These are phyloP conservation scores for Phaeotremella fagi DNA, from an alignment of 768 basidiomycete species.

Conservation along the genomic window DNA sequence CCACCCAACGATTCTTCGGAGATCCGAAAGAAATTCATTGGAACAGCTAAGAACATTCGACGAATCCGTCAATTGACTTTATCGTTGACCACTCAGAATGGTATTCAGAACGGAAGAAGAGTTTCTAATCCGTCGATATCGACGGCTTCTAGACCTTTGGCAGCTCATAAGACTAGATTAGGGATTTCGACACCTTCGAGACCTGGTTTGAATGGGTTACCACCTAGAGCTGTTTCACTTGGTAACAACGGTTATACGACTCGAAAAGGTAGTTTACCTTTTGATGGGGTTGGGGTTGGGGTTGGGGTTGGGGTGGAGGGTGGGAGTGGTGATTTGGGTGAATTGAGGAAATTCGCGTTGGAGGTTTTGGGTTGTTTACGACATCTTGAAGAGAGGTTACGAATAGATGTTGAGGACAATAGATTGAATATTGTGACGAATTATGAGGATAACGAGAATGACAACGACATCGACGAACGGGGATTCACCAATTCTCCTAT, in stretches of 20 bases:
- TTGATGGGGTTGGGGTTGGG: background rate
- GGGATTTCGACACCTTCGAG: slow-evolving; percentile 42
- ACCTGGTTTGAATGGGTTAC: slow-evolving; percentile 24
- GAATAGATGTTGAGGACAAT: slow-evolving; percentile 50
- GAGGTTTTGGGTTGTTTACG: slow-evolving; percentile 77
- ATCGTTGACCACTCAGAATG: slow-evolving; percentile 14
- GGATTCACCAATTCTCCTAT: background rate
- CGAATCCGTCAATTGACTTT: slow-evolving; percentile 30
- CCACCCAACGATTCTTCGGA: slow-evolving; percentile 1
- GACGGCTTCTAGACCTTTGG: slow-evolving; percentile 2
- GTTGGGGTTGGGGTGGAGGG: background rate
- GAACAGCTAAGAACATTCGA: slow-evolving; percentile 30
- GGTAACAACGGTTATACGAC: slow-evolving; percentile 6
- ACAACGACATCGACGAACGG: background rate
- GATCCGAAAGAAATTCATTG: slow-evolving; percentile 19
- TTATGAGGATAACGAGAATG: background rate
- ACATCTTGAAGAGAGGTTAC: slow-evolving; percentile 69
- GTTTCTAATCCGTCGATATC: slow-evolving; percentile 5
- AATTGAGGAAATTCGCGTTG: slow-evolving; percentile 71
- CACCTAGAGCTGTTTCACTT: slow-evolving; percentile 19
- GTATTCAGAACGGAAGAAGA: background rate
- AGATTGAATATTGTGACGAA: background rate
- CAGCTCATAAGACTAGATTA: slow-evolving; percentile 7
- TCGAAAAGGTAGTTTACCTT: slow-evolving; percentile 20
- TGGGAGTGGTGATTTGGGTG: slow-evolving; percentile 49